A percentile compares a stretch with the other conserved stretches of the same genome.
phyloP scores from a whole-genome alignment of 2,329 filamentous ascomycete species.

The Colletotrichum orbiculare region DNA sequence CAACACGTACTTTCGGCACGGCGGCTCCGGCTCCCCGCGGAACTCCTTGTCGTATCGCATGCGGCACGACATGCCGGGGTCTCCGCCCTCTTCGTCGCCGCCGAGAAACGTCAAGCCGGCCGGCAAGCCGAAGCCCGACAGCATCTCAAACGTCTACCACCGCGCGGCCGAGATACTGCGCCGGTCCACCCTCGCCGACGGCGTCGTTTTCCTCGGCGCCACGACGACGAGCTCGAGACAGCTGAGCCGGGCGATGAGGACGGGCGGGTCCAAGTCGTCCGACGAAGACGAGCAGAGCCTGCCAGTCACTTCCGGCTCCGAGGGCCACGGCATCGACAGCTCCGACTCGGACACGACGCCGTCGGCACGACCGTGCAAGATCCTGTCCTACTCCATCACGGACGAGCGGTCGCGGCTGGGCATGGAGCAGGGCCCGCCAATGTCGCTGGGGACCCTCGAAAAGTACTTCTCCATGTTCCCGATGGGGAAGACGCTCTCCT shows the following conservation, averaged over 20 bases:
- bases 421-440: conserved; percentile 43
- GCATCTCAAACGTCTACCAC: conserved; percentile 42
- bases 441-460: conserved; percentile 44
- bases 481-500: conserved; percentile 44
- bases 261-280: conserved; percentile 19
- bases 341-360: conserved; percentile 45
- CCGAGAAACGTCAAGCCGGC: conserved; percentile 2
- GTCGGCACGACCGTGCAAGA: conserved; percentile 42
- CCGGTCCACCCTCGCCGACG: conserved; percentile 45
- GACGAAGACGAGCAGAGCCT: conserved; percentile 38
- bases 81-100: conserved; percentile 7
- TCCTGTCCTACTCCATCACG: conserved; percentile 43
- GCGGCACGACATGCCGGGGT: not conserved
- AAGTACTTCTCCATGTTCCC: conserved; percentile 46
- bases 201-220: conserved; percentile 45
- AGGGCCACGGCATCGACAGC: conserved; percentile 41
- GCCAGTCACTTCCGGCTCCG: conserved; percentile 37
- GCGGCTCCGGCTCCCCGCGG: not conserved
- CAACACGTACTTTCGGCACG: conserved; percentile 25
- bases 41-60: conserved; percentile 12
- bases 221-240: conserved; percentile 38
- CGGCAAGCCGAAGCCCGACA: conserved; percentile 36
- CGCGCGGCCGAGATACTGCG: conserved; percentile 45
- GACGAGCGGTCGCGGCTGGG: conserved; percentile 40
- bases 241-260: conserved; percentile 11